Base-by-base conservation (phyloP, 441 rosid genomes). In the Iberis amara region DNA sequence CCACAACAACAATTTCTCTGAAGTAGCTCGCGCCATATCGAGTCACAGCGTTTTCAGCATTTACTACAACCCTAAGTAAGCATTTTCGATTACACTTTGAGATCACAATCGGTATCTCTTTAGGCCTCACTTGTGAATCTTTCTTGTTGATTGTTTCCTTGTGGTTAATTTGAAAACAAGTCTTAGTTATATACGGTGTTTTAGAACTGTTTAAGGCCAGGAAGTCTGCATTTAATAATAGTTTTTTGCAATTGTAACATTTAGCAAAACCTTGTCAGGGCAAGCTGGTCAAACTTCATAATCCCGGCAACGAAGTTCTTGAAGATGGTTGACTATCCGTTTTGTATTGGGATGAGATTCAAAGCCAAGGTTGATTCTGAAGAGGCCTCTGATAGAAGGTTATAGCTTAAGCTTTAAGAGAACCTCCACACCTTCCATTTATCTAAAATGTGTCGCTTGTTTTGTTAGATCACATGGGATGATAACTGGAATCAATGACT, bases 311-410 rank as follows among this genome's bases (percentile, higher is more conserved):
- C 69, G 2, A 91, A 80, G 52, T 88, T 79, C 79, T 59, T 82
- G 70, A 91, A 81, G 77, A 81, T 89, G 65, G 74, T 79, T 11
- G 77, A 77, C 59, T 77, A 76, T 61, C 72, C 82, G 3, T 77
- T 87, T 41, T 61, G 79, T 45, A 73, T 73, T 52, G 98, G 98
- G 66, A 91, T 76, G 90, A 80, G 98, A 69, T 81, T 91, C 76
- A 85, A 74, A 66, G 81, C 83, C 70, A 79, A 77, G 35, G 78
- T 79, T 61, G 96, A 83, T 66, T 73, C 86, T 14, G 96, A 91
- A 78, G 95, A 91, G 72, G 79, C 95, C 8, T 76, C 94, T 9
- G 95, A 85, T 52, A 77, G 94, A 73, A 88, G 98, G 98, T 91
- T 43, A 27, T 47, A 51, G 48, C 32, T 51, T 52, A 50, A 42